Conservation (phyloP, 192 early-diverging fungal species). For the Paraglomus brasilianum region DNA sequence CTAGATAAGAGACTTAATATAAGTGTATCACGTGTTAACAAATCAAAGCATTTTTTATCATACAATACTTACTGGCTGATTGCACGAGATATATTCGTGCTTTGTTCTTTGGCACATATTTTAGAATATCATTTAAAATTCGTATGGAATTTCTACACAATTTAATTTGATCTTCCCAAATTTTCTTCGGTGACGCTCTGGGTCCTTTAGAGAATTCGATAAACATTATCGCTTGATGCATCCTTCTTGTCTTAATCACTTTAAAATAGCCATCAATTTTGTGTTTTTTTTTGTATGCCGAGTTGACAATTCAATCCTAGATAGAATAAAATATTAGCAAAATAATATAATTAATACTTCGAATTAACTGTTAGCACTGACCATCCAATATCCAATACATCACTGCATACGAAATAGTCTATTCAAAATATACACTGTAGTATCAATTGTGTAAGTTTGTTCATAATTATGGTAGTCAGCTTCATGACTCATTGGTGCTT, state of each 20-base stretch:
- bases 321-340: no score
- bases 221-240: conserved; percentile 21
- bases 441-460: conserved; percentile 10
- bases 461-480: conserved; percentile 1
- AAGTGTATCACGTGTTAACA: neutral
- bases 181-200: neutral
- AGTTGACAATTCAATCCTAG: no score
- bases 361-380: no score
- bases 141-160: conserved; percentile 26
- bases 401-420: no score
- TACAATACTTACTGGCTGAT: conserved; percentile 19
- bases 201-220: neutral
- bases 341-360: no score
- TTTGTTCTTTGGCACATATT: neutral
- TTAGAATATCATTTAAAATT: conserved; percentile 17
- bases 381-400: no score
- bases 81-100: conserved; percentile 5
- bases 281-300: no score
- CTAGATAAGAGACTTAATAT: conserved; percentile 3
- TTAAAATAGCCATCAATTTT: conserved; percentile 23
- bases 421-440: conserved; percentile 30
- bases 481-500: conserved; percentile 24
- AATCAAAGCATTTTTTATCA: neutral
- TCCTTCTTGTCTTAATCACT: conserved; percentile 9
- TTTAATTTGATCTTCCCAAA: conserved; percentile 3